Conservation (phyloP, 139 green algal genomes). For the Chlorella sp. region DNA sequence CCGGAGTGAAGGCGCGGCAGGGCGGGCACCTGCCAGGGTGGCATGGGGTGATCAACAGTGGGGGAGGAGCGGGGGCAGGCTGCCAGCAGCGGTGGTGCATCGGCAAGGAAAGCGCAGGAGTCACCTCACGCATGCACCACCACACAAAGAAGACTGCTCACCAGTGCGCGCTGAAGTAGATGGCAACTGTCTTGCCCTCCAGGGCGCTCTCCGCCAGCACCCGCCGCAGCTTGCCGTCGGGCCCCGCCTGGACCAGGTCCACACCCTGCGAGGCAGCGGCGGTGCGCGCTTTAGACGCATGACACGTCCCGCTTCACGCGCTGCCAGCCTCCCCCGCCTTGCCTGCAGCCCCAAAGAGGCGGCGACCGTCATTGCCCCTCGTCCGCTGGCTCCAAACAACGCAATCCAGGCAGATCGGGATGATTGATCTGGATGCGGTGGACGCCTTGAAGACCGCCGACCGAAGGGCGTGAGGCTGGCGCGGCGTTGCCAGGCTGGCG, state of each 20-base stretch:
- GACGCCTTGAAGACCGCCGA: too few species aligned
- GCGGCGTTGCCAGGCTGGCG: too few species aligned
- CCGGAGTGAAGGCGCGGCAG: slow-evolving; percentile 33
- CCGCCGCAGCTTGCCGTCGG: background rate
- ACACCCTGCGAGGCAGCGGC: background rate
- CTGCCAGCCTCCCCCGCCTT: background rate
- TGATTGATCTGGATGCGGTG: too few species aligned
- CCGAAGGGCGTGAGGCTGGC: too few species aligned
- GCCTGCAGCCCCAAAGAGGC: background rate
- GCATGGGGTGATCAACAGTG: background rate
- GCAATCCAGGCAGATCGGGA: too few species aligned
- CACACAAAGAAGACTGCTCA: background rate
- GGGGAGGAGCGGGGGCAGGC: background rate
- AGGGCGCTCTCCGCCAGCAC: background rate
- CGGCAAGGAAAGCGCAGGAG: background rate
- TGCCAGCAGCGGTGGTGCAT: background rate
- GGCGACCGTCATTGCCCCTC: background rate
- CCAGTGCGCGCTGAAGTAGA: slow-evolving; percentile 42
- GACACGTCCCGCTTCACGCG: background rate
- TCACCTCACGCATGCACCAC: background rate
- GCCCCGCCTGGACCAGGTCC: slow-evolving; percentile 1
- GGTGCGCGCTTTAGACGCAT: background rate
- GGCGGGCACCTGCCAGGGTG: slow-evolving; percentile 32
- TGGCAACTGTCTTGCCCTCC: slow-evolving; percentile 21
- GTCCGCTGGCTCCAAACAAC: too few species aligned